Evolutionary conservation across 2,329 filamentous ascomycete genomes (phyloP), one percentile per base, ranked within the genome.

Genomic region (Penicillium verrucosum): DNA sequence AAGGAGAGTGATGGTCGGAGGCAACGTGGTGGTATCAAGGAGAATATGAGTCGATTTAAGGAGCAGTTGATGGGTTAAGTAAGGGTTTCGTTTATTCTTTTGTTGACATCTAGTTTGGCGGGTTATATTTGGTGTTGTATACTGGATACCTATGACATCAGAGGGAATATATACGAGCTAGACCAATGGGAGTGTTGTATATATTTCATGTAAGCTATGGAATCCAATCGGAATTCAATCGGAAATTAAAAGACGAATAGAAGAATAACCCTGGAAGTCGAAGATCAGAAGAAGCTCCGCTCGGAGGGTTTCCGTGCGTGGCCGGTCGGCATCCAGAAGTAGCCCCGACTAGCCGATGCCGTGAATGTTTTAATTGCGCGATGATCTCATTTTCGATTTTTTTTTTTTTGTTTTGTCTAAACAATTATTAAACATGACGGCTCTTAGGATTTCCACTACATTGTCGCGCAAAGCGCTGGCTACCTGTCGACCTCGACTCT

Each of bases 251-350:
- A 11, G n/a, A 46, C 32, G n/a, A 32, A 46, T 23, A 10, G 32
- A 46, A 46, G 43, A 23, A 46, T 16, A 10, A 18, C 18, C 18
- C 2, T 18, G 18, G 18, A 18, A 16, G 18, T 21, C n/a, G 21
- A 70, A 62, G 70, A 71, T 56, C 68, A 68, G 67, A 56, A 63
- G 37, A 57, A 57, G 44, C 43, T 54, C 56, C 30, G 18, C 30
- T 55, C 32, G 45, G 21, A 49, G 23, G n/a, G 27, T 11, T 45
- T 32, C 43, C 43, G 18, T 0, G 7, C 5, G 18, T 45, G 43
- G 43, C 43, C 43, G 8, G 43, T 60, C 54, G 51, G 59, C 43
- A 42, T 49, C 41, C 46, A 60, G 51, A 60, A 65, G 56, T 56
- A 58, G 56, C 44, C 46, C 50, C 53, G 51, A 53, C 14, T 4